phyloP scores from a whole-genome alignment of 805 yeast species.

The Candida hungchunana region DNA sequence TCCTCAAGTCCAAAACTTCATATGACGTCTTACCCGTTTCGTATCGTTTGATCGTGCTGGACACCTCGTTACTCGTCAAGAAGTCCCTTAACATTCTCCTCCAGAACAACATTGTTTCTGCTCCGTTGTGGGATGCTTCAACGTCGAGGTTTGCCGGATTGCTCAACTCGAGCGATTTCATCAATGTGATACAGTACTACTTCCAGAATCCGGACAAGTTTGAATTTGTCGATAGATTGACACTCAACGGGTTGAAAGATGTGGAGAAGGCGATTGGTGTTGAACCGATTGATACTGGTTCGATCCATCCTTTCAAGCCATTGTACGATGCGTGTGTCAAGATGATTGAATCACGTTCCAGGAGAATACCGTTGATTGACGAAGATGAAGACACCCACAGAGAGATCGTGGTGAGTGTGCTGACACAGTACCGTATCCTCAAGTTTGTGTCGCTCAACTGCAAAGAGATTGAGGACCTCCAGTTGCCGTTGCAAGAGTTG shows the following conservation, averaged over 20 bases:
- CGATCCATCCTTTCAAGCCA: slow-evolving; percentile 87
- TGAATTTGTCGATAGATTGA: slow-evolving; percentile 80
- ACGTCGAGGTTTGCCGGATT: slow-evolving; percentile 91
- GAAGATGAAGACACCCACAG: slow-evolving; percentile 88
- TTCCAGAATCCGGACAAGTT: slow-evolving; percentile 84
- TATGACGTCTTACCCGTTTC: slow-evolving; percentile 96
- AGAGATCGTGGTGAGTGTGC: slow-evolving; percentile 91
- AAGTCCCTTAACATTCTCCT: slow-evolving; percentile 84
- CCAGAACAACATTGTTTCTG: slow-evolving; percentile 92
- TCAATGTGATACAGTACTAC: slow-evolving; percentile 92
- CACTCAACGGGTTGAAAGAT: slow-evolving; percentile 78
- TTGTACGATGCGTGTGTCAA: slow-evolving; percentile 89
- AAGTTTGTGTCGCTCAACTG: slow-evolving; percentile 96
- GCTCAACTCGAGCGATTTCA: slow-evolving; percentile 86
- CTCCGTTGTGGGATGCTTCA: slow-evolving; percentile 94
- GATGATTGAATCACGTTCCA: slow-evolving; percentile 83
- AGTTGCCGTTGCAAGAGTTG: slow-evolving; percentile 69
- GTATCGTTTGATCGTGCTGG: slow-evolving; percentile 87
- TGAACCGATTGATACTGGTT: slow-evolving; percentile 76
- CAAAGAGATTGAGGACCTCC: slow-evolving; percentile 82
- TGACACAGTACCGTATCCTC: slow-evolving; percentile 93
- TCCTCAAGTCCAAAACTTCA: slow-evolving; percentile 85
- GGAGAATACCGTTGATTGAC: slow-evolving; percentile 93
- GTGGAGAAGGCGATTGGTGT: slow-evolving; percentile 87
- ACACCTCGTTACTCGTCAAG: slow-evolving; percentile 84